Evolutionary conservation across 768 basidiomycete species (phyloP).

Genomic region (Xanthoconium purpureum): DNA sequence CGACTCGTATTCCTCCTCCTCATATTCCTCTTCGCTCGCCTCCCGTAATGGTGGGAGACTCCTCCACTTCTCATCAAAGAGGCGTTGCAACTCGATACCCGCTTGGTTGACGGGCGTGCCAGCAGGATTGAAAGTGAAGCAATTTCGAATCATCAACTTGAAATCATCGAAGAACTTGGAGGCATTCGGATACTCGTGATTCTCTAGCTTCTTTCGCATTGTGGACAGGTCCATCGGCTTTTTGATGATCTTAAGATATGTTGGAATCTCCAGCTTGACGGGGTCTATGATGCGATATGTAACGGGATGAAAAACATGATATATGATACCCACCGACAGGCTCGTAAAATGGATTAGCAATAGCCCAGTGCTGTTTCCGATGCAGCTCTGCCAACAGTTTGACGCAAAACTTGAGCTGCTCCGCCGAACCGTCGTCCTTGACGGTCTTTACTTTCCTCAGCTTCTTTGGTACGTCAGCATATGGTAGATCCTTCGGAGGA

Average conservation of each 20-base stretch:
- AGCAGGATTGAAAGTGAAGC: conserved; percentile 86
- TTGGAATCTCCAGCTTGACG: conserved; percentile 72
- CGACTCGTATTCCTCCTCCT: conserved; percentile 59
- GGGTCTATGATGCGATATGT: conserved; percentile 51
- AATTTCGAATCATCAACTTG: conserved; percentile 93
- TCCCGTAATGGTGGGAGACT: conserved; percentile 61
- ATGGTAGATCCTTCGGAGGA: conserved; percentile 85
- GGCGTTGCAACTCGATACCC: conserved; percentile 76
- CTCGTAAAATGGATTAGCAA: conserved; percentile 85
- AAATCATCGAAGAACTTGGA: conserved; percentile 87
- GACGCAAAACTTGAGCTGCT: conserved; percentile 81
- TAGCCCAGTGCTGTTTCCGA: conserved; percentile 70
- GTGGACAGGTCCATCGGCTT: conserved; percentile 94
- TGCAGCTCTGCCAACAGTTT: conserved; percentile 74
- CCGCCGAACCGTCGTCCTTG: conserved; percentile 66
- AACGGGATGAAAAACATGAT: neutral
- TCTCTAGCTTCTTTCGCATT: conserved; percentile 82
- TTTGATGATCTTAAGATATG: conserved; percentile 86
- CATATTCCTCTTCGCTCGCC: conserved; percentile 57
- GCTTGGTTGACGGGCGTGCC: conserved; percentile 85
- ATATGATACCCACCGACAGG: conserved; percentile 76
- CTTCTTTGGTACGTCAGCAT: conserved; percentile 74
- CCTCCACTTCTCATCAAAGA: conserved; percentile 94
- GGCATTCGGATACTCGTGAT: conserved; percentile 71
- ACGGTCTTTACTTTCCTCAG: conserved; percentile 55